These are phyloP conservation scores for Ascochyta pisi DNA, from an alignment of 2,329 filamentous ascomycete genomes.

Conservation along the genomic window DNA sequence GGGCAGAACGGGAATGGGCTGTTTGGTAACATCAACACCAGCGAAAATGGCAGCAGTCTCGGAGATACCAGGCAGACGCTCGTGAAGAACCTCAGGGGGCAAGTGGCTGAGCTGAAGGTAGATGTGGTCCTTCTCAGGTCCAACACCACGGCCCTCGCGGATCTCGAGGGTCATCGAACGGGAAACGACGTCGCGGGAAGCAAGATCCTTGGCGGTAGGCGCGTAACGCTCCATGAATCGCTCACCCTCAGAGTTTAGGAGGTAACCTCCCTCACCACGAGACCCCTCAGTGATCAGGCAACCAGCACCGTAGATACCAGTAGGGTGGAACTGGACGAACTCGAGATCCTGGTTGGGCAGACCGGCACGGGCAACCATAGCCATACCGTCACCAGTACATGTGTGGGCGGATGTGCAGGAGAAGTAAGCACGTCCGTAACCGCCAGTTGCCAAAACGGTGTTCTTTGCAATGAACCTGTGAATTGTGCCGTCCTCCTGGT, in stretches of 20 bases:
- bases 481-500: slow-evolving; percentile 97
- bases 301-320: slow-evolving; percentile 97
- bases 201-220: slow-evolving; percentile 96
- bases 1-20: slow-evolving; percentile 94
- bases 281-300: slow-evolving; percentile 96
- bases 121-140: slow-evolving; percentile 97
- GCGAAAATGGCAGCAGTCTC: slow-evolving; percentile 98
- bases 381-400: slow-evolving; percentile 98
- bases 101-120: slow-evolving; percentile 97
- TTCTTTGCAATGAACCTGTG: slow-evolving; percentile 97
- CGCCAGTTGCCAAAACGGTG: slow-evolving; percentile 95
- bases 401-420: slow-evolving; percentile 98
- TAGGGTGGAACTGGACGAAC: slow-evolving; percentile 99
- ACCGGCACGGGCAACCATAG: slow-evolving; percentile 97
- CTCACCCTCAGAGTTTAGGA: slow-evolving; percentile 97
- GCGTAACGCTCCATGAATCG: slow-evolving; percentile 99
- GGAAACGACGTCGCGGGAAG: slow-evolving; percentile 93
- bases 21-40: slow-evolving; percentile 95
- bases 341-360: slow-evolving; percentile 99
- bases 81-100: slow-evolving; percentile 87
- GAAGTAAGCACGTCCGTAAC: slow-evolving; percentile 98
- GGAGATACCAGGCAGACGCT: slow-evolving; percentile 97
- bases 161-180: slow-evolving; percentile 99
- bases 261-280: slow-evolving; percentile 96
- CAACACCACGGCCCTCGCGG: slow-evolving; percentile 94